These are phyloP conservation scores for Dryas drummondii DNA, from an alignment of 306 rosid genomes.

Conservation along the genomic window DNA sequence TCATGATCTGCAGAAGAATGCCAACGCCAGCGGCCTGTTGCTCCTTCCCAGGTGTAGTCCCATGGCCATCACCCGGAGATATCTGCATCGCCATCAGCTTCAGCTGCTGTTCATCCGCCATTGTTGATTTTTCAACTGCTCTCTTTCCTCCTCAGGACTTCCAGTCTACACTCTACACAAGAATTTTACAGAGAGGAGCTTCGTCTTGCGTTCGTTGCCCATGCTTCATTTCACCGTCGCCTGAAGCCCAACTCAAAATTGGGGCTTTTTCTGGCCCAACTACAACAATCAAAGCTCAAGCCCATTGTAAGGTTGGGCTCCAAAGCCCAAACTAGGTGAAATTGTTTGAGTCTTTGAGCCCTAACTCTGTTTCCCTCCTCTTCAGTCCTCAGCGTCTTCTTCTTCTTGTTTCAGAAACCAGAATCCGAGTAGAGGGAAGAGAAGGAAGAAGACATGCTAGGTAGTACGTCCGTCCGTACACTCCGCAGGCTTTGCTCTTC, in stretches of 20 bases:
- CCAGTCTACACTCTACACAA: neutral
- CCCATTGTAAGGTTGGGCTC: too few species aligned
- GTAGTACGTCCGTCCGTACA: conserved; percentile 26
- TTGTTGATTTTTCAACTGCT: neutral
- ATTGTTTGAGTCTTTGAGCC: too few species aligned
- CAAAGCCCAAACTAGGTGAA: too few species aligned
- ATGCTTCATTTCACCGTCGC: neutral
- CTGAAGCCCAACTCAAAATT: neutral
- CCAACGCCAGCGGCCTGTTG: conserved; percentile 99
- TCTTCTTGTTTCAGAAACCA: neutral
- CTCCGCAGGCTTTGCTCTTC: conserved; percentile 38
- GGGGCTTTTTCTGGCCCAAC: neutral
- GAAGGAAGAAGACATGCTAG: conserved; percentile 24
- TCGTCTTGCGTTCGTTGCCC: too few species aligned
- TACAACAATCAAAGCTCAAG: neutral
- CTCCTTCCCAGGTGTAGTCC: conserved; percentile 71
- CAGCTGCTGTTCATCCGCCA: conserved; percentile 45
- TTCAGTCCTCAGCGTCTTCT: too few species aligned
- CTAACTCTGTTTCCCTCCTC: neutral
- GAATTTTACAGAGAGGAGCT: neutral
- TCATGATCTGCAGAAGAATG: conserved; percentile 99
- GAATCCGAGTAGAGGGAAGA: neutral
- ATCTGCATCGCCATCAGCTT: conserved; percentile 36
- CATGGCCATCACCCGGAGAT: conserved; percentile 64
- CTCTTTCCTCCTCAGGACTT: neutral